Evolutionary conservation across 2,329 filamentous ascomycete genomes (phyloP).

Genomic region (Trichophyton rubrum): DNA sequence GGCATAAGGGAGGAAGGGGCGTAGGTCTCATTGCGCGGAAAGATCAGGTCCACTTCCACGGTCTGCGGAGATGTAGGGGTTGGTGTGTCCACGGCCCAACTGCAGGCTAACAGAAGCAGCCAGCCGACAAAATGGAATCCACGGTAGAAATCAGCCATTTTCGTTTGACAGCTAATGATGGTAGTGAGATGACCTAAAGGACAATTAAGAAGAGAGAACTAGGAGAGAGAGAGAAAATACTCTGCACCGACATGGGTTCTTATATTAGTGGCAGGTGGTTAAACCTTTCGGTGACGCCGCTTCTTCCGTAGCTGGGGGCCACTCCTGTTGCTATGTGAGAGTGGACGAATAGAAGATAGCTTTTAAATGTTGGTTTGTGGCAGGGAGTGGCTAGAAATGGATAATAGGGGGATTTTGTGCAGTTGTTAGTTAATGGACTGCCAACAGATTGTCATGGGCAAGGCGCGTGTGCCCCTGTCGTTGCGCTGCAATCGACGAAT

Average conservation of each 20-base stretch:
- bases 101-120: background rate
- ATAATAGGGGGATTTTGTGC: too few species aligned
- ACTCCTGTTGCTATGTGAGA: too few species aligned
- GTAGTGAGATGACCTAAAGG: background rate
- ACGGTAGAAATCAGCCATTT: background rate
- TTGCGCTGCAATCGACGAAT: too few species aligned
- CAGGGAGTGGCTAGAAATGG: too few species aligned
- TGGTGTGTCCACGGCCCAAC: background rate
- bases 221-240: background rate
- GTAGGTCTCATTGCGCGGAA: conserved; percentile 8
- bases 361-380: too few species aligned
- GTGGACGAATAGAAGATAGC: too few species aligned
- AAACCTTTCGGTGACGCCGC: too few species aligned
- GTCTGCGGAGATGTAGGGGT: background rate
- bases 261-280: too few species aligned
- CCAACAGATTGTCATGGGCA: too few species aligned
- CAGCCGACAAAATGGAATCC: background rate
- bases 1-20: background rate
- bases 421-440: too few species aligned
- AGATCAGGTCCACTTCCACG: conserved; percentile 8
- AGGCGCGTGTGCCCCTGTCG: too few species aligned
- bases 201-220: background rate
- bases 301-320: too few species aligned
- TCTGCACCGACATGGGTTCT: background rate
- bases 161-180: background rate